Percentiles rank a stretch among this genome's conserved stretches.
Evolutionary conservation across 202 grass and related monocot genomes (phyloP).

Genomic region (Panicum hallii): DNA sequence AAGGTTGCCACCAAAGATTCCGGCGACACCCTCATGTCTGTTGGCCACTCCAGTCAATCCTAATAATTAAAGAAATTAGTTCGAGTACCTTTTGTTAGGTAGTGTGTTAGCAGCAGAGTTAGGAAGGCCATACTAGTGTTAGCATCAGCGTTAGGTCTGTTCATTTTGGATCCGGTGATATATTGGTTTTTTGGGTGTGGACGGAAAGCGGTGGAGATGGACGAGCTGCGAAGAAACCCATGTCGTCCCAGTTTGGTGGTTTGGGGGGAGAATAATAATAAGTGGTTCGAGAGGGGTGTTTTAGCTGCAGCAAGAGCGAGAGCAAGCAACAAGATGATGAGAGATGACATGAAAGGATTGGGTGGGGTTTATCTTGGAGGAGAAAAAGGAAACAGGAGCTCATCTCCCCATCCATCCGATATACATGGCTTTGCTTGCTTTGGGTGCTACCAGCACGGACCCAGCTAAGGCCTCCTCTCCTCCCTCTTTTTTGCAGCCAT

Average conservation of each 20-base stretch:
- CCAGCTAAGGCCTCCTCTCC: conserved; percentile 40
- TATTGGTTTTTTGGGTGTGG: conserved; percentile 54
- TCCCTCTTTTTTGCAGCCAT: conserved; percentile 47
- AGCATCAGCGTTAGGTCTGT: conserved; percentile 45
- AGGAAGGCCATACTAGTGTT: conserved; percentile 31
- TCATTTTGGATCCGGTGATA: conserved; percentile 49
- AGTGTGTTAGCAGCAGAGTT: conserved; percentile 41
- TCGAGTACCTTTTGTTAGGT: conserved; percentile 39
- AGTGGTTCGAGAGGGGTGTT: conserved; percentile 31
- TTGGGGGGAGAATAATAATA: conserved; percentile 27
- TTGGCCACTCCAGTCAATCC: not conserved
- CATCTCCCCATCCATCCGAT: conserved; percentile 1
- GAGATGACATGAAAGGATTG: too few relatives aligned
- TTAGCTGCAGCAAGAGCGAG: not conserved
- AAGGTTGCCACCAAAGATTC: not conserved
- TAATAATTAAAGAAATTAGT: conserved; percentile 35
- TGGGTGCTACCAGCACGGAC: conserved; percentile 39
- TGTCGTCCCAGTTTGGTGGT: conserved; percentile 3
- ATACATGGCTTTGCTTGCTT: conserved; percentile 43
- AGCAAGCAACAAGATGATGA: conserved; percentile 8
- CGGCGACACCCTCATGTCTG: not conserved
- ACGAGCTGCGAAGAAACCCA: conserved; percentile 15
- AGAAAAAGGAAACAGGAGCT: conserved; percentile 4
- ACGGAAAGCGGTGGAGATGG: conserved; percentile 21
- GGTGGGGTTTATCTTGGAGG: not conserved